Evolutionary conservation across 192 early-diverging fungal genomes (phyloP), one percentile per base, ranked within the genome.

Genomic region (Spinellus fusiger): DNA sequence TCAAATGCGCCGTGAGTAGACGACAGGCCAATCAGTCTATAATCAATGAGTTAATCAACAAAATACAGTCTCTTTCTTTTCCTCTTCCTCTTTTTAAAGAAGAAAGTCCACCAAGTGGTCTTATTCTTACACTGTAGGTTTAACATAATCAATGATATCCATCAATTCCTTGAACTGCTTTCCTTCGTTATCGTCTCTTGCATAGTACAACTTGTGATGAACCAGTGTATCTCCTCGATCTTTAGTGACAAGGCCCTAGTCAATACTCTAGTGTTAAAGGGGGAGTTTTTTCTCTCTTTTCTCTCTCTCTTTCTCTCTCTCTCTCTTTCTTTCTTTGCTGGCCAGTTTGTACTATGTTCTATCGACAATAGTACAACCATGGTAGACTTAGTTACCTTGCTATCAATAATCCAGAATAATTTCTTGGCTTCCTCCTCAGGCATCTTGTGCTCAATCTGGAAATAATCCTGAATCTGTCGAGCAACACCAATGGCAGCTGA

Each of bases 401-500:
- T 86, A 67, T 98, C 96, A 35, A 92, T 84, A 50, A 98, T 84
- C 83, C 87, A 98, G 63, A 89, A 87, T 65, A 79, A 67, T 46
- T 75, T 69, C 35, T 82, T 85, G 7, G 90, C 87, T 54, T 87
- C 78, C 25, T 85, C 81, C 68, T 90, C 86, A 10, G 86, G 67
- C 56, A 95, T 82, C 6, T 75, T 77, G 61, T 89, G 87, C 64
- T 88, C 88, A 33, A 81, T 75, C 20, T 83, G 71, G 54, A 97
- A 89, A 69, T 89, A 93, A 32, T 92, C 89, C 29, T 81, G 75
- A 60, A 95, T 77, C 73, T 94, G 93, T 68, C 85, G 89, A 62
- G 94, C 94, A 32, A 98, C 93, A 58, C 96, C 96, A 54, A 96
- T 91, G 44, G 89, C 94, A 29, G 96, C 96, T 0, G 91, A 92